Evolutionary conservation across 345 rosid genomes (phyloP).

Genomic region (Lepidium aucheri): DNA sequence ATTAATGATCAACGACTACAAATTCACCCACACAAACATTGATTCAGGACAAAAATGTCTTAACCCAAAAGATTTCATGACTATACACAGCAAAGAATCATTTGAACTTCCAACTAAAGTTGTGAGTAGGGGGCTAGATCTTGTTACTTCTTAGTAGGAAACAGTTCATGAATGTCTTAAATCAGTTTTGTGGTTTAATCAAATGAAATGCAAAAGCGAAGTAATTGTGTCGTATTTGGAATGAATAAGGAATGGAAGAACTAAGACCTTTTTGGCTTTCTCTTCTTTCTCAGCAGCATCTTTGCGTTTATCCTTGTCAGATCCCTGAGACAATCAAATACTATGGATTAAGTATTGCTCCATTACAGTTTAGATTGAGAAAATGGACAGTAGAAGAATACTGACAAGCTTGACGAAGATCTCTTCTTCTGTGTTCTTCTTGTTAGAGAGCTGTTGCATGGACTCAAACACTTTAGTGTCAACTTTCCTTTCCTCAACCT

Average conservation of each 20-base stretch:
- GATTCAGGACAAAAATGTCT: not conserved
- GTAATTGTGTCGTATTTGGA: not conserved
- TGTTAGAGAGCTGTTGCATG: conserved; percentile 64
- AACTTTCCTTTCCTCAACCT: conserved; percentile 61
- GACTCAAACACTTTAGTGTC: conserved; percentile 54
- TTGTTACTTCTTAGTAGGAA: not conserved
- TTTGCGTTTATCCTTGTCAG: conserved; percentile 60
- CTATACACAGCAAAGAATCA: not conserved
- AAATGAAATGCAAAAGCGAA: not conserved
- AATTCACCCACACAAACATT: not conserved
- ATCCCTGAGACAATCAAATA: conserved; percentile 31
- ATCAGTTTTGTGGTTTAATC: not conserved
- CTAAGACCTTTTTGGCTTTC: conserved; percentile 49
- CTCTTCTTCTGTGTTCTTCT: conserved; percentile 45
- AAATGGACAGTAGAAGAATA: not conserved
- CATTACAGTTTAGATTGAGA: not conserved
- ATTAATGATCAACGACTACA: conserved; percentile 24
- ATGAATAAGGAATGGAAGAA: not conserved
- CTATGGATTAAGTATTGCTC: not conserved
- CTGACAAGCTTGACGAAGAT: conserved; percentile 57
- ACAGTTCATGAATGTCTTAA: not conserved
- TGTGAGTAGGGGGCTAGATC: too few relatives aligned
- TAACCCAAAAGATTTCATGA: not conserved
- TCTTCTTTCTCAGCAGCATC: conserved; percentile 59
- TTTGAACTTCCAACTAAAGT: too few relatives aligned